Evolutionary conservation across 1,284 basidiomycete species (phyloP).

Genomic region (Ustilago vetiveriae): DNA sequence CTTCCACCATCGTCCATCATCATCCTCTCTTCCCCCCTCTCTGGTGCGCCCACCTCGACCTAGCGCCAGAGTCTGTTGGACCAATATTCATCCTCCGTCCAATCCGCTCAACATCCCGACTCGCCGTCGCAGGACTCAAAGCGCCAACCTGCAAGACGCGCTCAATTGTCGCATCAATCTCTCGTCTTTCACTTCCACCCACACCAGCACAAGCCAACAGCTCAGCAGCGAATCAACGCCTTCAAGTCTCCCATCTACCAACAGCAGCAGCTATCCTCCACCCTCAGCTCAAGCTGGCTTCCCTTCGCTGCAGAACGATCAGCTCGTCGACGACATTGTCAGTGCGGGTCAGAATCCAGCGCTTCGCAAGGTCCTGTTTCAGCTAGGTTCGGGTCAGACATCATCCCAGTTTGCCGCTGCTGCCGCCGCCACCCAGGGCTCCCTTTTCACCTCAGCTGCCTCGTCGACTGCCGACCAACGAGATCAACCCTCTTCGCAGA

Average conservation of each 20-base stretch:
- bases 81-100: constrained; percentile 45
- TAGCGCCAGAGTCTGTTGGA: constrained; percentile 31
- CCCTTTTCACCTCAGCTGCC: constrained; percentile 10
- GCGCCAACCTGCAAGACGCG: constrained; percentile 53
- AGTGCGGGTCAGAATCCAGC: constrained; percentile 41
- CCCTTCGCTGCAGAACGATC: constrained; percentile 1
- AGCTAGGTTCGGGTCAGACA: constrained; percentile 39
- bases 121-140: constrained; percentile 47
- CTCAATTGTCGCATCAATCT: constrained; percentile 51
- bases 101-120: constrained; percentile 48
- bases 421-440: constrained; percentile 10
- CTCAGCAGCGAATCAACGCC: not conserved
- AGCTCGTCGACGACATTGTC: constrained; percentile 34
- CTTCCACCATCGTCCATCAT: too few species aligned
- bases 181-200: constrained; percentile 20
- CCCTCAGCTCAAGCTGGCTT: constrained; percentile 7
- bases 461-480: not conserved
- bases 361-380: constrained; percentile 45
- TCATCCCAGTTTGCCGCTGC: constrained; percentile 23
- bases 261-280: constrained; percentile 24
- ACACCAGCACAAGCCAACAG: not conserved
- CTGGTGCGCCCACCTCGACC: constrained; percentile 35
- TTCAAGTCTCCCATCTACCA: not conserved
- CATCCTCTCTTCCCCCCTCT: not conserved
- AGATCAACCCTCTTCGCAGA: too few species aligned